Evolutionary conservation across 306 rosid genomes (phyloP).

Genomic region (Purshia tridentata): DNA sequence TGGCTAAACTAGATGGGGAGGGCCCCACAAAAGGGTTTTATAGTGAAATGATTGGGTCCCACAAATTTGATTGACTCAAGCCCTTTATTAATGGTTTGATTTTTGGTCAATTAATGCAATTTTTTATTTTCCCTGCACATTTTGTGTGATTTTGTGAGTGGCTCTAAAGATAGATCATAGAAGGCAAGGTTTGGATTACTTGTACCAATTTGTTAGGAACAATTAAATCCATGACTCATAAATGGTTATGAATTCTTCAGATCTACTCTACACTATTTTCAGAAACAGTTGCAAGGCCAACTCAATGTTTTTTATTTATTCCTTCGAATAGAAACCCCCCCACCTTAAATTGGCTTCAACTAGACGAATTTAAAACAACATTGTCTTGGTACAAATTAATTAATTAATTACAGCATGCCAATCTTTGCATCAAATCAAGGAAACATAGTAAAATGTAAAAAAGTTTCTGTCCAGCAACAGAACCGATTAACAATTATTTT

Average conservation of each 20-base stretch:
- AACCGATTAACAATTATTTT: not conserved
- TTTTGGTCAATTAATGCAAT: slow-evolving; percentile 20
- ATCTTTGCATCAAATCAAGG: not conserved
- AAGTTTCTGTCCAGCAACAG: not conserved
- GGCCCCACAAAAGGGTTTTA: slow-evolving; percentile 33
- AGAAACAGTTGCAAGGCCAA: slow-evolving; percentile 5
- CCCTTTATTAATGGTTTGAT: slow-evolving; percentile 20
- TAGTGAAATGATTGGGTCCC: slow-evolving; percentile 24
- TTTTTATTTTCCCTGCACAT: slow-evolving; percentile 25
- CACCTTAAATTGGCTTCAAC: slow-evolving; percentile 6
- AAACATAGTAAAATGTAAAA: no score
- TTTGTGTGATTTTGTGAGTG: not conserved
- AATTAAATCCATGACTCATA: not conserved
- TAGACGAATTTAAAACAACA: not conserved
- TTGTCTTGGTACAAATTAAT: not conserved
- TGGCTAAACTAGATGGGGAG: slow-evolving; percentile 46
- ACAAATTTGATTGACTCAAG: slow-evolving; percentile 28
- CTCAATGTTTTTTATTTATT: slow-evolving; percentile 3
- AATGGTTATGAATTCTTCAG: slow-evolving; percentile 3
- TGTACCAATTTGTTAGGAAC: not conserved
- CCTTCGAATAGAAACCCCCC: slow-evolving; percentile 11
- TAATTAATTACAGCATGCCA: not conserved
- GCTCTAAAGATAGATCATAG: not conserved
- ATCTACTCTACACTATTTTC: not conserved
- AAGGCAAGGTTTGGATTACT: not conserved